phyloP scores from a whole-genome alignment of 306 rosid genomes.

The Heteromeles arbutifolia region DNA sequence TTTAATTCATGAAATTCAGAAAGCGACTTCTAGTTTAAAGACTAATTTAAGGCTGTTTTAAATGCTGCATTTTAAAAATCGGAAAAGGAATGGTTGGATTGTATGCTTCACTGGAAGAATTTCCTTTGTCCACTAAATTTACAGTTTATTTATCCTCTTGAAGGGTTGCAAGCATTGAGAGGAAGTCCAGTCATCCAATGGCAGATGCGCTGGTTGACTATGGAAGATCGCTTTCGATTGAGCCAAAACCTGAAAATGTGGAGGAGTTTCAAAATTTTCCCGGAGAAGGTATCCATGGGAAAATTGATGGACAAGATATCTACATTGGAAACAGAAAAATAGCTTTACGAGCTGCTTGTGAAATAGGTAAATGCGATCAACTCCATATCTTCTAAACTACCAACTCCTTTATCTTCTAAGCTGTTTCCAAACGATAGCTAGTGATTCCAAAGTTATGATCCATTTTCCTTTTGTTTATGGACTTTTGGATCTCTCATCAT shows the following conservation, averaged over 20 bases:
- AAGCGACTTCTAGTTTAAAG: background rate
- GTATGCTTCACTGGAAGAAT: too few species aligned
- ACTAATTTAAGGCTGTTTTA: background rate
- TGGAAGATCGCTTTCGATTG: constrained; percentile 67
- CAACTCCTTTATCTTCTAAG: background rate
- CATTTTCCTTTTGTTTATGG: background rate
- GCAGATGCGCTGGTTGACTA: constrained; percentile 71
- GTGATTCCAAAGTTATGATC: background rate
- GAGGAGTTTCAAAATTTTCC: constrained; percentile 67
- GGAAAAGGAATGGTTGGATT: too few species aligned
- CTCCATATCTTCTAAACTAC: background rate
- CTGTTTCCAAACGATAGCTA: too few species aligned
- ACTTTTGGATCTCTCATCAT: background rate
- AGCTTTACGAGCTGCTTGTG: constrained; percentile 52
- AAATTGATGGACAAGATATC: constrained; percentile 53
- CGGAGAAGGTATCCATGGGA: constrained; percentile 84
- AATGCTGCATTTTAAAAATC: background rate
- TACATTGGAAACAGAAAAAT: constrained; percentile 74
- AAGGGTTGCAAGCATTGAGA: constrained; percentile 93
- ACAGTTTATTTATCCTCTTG: background rate
- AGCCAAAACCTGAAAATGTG: constrained; percentile 73
- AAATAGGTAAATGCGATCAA: constrained; percentile 43
- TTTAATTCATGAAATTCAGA: background rate
- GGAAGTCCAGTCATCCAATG: constrained; percentile 97
- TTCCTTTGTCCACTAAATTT: background rate